Percentiles rank a stretch among this genome's conserved stretches.
Evolutionary conservation across 768 basidiomycete genomes (phyloP).

Genomic region (Macrolepiota dolichaula): DNA sequence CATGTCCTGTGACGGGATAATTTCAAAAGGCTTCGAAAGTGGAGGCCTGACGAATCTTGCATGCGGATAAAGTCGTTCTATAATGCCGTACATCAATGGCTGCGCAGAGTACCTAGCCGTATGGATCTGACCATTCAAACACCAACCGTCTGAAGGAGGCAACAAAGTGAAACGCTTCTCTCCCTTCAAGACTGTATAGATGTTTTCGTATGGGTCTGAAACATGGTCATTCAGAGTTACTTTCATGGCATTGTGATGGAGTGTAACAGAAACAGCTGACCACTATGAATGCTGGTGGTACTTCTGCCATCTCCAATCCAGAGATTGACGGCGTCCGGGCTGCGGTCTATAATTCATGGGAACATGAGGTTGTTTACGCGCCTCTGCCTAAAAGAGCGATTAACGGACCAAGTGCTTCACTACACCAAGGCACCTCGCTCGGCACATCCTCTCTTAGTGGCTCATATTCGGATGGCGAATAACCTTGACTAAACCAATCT

Average conservation of each 20-base stretch:
- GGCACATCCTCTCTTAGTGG: constrained; percentile 65
- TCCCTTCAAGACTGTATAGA: constrained; percentile 85
- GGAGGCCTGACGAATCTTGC: constrained; percentile 57
- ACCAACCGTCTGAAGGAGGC: constrained; percentile 88
- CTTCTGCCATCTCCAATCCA: constrained; percentile 86
- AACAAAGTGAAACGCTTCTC: constrained; percentile 82
- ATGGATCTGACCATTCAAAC: constrained; percentile 58
- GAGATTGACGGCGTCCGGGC: constrained; percentile 87
- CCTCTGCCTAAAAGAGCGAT: neutral
- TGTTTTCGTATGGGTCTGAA: constrained; percentile 88
- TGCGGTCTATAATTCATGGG: constrained; percentile 34
- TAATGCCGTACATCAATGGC: constrained; percentile 7
- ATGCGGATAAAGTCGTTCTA: constrained; percentile 63
- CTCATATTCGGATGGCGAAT: constrained; percentile 53
- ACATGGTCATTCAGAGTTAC: neutral
- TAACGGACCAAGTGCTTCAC: constrained; percentile 68
- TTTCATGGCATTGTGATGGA: neutral
- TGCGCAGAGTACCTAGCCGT: neutral
- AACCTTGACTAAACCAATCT: constrained; percentile 21
- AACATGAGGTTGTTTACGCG: neutral
- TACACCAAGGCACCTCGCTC: constrained; percentile 68
- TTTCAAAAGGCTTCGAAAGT: constrained; percentile 22
- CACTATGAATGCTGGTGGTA: constrained; percentile 83
- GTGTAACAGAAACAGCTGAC: constrained; percentile 32
- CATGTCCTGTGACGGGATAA: constrained; percentile 27